These are phyloP conservation scores for Cinnamomum micranthum DNA, from an alignment of 164 flowering plant genomes.

Conservation along the genomic window DNA sequence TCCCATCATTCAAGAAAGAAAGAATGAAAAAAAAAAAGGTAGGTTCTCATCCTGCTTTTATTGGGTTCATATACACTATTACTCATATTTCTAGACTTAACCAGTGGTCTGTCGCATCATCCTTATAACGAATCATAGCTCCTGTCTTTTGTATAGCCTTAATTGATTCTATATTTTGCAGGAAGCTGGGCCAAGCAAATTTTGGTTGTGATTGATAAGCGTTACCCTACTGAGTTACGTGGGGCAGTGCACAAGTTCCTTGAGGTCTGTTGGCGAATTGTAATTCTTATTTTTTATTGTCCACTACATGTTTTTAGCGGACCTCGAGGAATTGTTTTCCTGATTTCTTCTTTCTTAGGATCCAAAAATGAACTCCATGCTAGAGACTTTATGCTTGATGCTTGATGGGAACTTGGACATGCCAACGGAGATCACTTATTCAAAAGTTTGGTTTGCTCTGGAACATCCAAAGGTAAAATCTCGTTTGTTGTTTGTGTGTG, in stretches of 20 bases:
- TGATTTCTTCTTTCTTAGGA: conserved; percentile 32
- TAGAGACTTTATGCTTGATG: conserved; percentile 41
- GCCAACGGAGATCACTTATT: conserved; percentile 43
- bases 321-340: neutral
- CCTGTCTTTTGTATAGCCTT: neutral
- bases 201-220: conserved; percentile 45
- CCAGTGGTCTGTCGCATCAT: conserved; percentile 1
- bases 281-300: neutral
- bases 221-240: conserved; percentile 60
- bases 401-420: conserved; percentile 46
- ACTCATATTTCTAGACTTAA: neutral
- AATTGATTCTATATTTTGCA: conserved; percentile 13
- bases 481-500: neutral
- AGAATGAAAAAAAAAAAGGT: too few species aligned
- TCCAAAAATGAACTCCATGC: conserved; percentile 36
- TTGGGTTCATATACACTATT: neutral
- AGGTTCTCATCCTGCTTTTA: neutral
- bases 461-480: conserved; percentile 83
- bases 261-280: conserved; percentile 37
- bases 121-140: neutral
- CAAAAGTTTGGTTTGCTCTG: conserved; percentile 66
- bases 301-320: neutral
- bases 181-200: conserved; percentile 61
- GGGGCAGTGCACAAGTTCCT: conserved; percentile 52
- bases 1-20: too few species aligned